Conservation (phyloP, 306 rosid species). For the Inga leiocalycina region DNA sequence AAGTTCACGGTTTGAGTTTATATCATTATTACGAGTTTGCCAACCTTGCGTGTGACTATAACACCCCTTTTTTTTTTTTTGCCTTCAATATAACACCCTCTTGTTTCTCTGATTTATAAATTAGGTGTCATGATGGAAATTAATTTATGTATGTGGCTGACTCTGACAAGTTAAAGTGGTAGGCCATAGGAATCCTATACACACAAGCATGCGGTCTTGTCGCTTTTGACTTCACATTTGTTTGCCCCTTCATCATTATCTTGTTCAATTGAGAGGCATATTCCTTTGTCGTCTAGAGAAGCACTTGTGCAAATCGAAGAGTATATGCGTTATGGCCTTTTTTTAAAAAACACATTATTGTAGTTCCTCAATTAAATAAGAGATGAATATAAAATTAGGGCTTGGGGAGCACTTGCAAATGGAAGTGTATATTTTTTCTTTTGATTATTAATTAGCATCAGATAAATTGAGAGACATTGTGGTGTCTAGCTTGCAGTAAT, state of each 20-base stretch:
- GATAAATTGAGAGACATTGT: neutral
- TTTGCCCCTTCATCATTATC: conserved; percentile 11
- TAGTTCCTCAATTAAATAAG: neutral
- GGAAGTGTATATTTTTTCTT: too few species aligned
- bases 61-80: too few species aligned
- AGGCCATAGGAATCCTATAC: conserved; percentile 25
- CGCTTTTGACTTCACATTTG: conserved; percentile 42
- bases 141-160: neutral
- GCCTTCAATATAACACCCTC: too few species aligned
- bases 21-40: too few species aligned
- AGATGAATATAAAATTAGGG: neutral
- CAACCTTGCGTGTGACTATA: too few species aligned
- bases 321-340: neutral
- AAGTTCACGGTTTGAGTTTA: too few species aligned
- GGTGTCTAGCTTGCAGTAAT: too few species aligned
- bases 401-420: neutral
- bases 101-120: neutral
- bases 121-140: conserved; percentile 1
- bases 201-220: conserved; percentile 15
- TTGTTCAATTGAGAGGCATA: neutral
- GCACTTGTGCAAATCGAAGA: neutral
- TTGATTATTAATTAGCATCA: too few species aligned
- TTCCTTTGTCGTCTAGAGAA: neutral
- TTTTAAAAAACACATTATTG: too few species aligned
- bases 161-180: conserved; percentile 31